phyloP scores from a whole-genome alignment of 306 rosid species.

The Elaeagnus macrophylla region DNA sequence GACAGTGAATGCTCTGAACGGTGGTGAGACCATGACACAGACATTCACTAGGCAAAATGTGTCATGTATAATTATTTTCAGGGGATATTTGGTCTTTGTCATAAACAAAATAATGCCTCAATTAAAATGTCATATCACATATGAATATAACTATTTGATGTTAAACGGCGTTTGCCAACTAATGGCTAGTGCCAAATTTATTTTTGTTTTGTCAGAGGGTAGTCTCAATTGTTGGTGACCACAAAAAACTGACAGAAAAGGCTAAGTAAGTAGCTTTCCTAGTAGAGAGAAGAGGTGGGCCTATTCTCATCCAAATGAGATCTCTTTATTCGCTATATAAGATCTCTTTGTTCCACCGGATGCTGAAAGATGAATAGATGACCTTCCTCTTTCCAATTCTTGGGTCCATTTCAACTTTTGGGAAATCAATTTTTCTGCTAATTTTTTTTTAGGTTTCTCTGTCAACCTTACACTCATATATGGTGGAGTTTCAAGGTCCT shows the following conservation, averaged over 20 bases:
- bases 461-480: conserved; percentile 26
- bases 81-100: no score
- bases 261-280: conserved; percentile 26
- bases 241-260: conserved; percentile 26
- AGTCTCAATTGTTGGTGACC: conserved; percentile 31
- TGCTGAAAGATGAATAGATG: conserved; percentile 41
- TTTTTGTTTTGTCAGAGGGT: not conserved
- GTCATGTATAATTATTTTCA: no score
- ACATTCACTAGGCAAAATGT: conserved; percentile 1
- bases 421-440: conserved; percentile 12
- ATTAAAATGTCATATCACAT: no score
- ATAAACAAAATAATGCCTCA: no score
- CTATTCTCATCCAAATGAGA: conserved; percentile 44
- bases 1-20: not conserved
- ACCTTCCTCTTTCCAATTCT: conserved; percentile 43
- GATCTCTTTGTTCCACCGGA: conserved; percentile 45
- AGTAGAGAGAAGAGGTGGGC: conserved; percentile 33
- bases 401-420: conserved; percentile 32
- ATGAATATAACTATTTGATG: no score
- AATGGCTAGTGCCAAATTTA: no score
- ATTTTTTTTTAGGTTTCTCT: conserved; percentile 17
- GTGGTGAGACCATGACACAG: conserved; percentile 10
- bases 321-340: conserved; percentile 34
- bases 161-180: no score
- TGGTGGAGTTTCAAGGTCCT: conserved; percentile 14